Base-by-base conservation (phyloP, 345 rosid genomes). In the Rubroshorea leprosula region DNA sequence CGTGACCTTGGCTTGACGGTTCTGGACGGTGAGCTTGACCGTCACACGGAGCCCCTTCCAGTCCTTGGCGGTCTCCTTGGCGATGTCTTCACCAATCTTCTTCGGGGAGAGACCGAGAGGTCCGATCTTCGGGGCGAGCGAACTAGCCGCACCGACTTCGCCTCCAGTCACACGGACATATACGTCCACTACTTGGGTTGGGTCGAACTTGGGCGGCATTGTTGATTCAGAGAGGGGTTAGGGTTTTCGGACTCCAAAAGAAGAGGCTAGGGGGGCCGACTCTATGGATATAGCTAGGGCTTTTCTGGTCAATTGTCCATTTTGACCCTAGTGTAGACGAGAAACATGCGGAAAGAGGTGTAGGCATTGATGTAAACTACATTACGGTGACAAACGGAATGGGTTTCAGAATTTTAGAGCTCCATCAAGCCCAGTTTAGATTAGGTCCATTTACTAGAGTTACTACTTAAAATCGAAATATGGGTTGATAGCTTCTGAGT, bases 191-290 rank as follows among this genome's bases (percentile, higher is more conserved):
- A 80, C 83, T 62, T 80, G 83, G n/a, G 70, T 22, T 7, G 83
- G 85, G 54, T 83, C 88, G 71, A 83, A 78, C 63, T 83, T 83
- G 68, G 88, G 88, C 76, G 88, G 88, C 88, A 83, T 74, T 68
- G 62, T 11, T 53, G 24, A 6, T 23, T 12, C 48, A n/a, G 18
- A 10, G 49, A 47, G 49, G 63, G 18, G 49, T 17, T 55, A 43
- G 61, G 58, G 53, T 53, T 63, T 61, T 44, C 59, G 21, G 27
- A 25, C 41, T 8, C 2, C 23, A 1, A 14, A 44, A 20, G 10
- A 54, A 22, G 63, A 65, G 49, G 41, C 7, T 6, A 35, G 5
- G 5, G 1, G 27, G 0, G 5, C 6, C 0, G 5, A 22, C 0
- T 43, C 13, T 31, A 60, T 2, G 6, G 49, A 54, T 31, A 70